These are phyloP conservation scores for Shiraia bambusicola DNA, from an alignment of 2,329 filamentous ascomycete species.

Conservation along the genomic window DNA sequence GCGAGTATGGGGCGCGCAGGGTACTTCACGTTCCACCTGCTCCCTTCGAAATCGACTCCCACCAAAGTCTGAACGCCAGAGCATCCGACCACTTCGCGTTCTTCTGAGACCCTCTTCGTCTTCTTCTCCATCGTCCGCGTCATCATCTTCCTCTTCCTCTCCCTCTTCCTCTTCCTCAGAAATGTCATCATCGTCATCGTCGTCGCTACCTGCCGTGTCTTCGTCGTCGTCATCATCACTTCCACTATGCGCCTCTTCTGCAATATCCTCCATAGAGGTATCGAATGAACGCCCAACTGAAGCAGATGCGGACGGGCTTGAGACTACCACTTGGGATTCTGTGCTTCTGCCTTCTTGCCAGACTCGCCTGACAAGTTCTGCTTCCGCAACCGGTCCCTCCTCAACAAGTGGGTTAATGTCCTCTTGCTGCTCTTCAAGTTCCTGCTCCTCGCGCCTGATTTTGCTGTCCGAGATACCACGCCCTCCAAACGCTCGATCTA, in stretches of 20 bases:
- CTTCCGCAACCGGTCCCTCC: constrained; percentile 45
- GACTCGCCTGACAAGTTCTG: constrained; percentile 21
- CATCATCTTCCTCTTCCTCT: constrained; percentile 38
- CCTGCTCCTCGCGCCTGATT: constrained; percentile 47
- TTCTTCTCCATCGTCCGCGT: constrained; percentile 31
- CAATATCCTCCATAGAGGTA: constrained; percentile 1
- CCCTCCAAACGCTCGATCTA: constrained; percentile 64
- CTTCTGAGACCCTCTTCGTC: constrained; percentile 37
- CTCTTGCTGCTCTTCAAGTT: constrained; percentile 43
- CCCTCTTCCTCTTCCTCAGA: constrained; percentile 34
- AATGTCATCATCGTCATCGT: constrained; percentile 29
- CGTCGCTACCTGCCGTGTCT: constrained; percentile 22
- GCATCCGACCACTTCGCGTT: constrained; percentile 43
- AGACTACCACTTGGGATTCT: constrained; percentile 4
- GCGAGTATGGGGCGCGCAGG: constrained; percentile 58
- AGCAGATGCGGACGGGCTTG: constrained; percentile 6
- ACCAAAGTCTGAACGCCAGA: constrained; percentile 54
- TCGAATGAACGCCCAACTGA: constrained; percentile 1
- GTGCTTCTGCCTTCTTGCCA: constrained; percentile 14
- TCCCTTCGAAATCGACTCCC: constrained; percentile 48
- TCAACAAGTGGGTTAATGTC: constrained; percentile 52
- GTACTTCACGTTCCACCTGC: constrained; percentile 56
- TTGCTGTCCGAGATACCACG: constrained; percentile 48
- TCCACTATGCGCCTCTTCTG: no score
- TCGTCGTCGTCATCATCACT: constrained; percentile 3